These are phyloP conservation scores for Pleurotus eryngii DNA, from an alignment of 768 basidiomycete genomes.

Conservation along the genomic window DNA sequence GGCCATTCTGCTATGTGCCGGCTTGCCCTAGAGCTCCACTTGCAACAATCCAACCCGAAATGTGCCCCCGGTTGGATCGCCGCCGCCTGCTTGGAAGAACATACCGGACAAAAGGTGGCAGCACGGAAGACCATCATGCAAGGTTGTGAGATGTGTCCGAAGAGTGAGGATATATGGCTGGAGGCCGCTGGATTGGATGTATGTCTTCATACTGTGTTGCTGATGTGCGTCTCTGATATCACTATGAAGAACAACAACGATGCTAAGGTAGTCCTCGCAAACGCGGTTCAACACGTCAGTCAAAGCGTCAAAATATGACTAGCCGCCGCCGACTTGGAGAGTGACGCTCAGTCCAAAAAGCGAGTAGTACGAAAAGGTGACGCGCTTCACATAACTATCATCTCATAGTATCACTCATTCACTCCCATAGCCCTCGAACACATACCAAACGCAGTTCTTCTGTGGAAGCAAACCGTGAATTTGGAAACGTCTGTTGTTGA, in stretches of 20 bases:
- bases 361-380: conserved; percentile 88
- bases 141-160: conserved; percentile 94
- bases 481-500: conserved; percentile 87
- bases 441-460: conserved; percentile 92
- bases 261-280: conserved; percentile 90
- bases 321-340: conserved; percentile 87
- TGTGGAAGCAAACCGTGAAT: conserved; percentile 99
- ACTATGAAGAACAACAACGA: conserved; percentile 75
- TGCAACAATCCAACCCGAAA: conserved; percentile 96
- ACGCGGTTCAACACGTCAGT: conserved; percentile 90
- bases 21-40: too few relatives aligned
- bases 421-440: conserved; percentile 77
- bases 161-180: conserved; percentile 98
- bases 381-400: conserved; percentile 11
- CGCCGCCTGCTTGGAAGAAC: conserved; percentile 92
- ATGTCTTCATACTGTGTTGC: conserved; percentile 23
- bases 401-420: conserved; percentile 1
- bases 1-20: too few relatives aligned
- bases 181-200: conserved; percentile 94
- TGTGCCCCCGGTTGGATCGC: conserved; percentile 99
- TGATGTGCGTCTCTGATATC: too few relatives aligned
- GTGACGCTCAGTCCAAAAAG: conserved; percentile 82
- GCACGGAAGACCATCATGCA: conserved; percentile 90
- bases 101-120: conserved; percentile 94
- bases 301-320: conserved; percentile 98